Conservation (phyloP, 495 filamentous ascomycete species). For the Lindgomyces ingoldianus region DNA sequence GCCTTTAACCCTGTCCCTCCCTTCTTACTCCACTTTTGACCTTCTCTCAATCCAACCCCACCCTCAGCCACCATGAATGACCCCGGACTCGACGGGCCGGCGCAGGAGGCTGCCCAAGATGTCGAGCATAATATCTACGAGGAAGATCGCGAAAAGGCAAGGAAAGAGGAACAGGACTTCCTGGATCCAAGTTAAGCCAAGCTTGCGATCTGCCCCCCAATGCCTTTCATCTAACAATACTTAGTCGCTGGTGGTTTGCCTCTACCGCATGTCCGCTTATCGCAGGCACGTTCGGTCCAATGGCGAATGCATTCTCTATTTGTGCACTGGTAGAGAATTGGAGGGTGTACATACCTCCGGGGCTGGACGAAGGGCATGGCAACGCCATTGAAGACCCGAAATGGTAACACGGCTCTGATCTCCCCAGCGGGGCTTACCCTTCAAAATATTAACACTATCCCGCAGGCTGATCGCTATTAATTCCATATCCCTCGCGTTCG, state of each 20-base stretch:
- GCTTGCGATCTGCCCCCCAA: neutral
- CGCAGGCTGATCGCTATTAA: constrained; percentile 71
- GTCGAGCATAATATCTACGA: constrained; percentile 48
- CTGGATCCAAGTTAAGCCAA: constrained; percentile 55
- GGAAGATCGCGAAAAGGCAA: constrained; percentile 35
- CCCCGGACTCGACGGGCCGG: constrained; percentile 56
- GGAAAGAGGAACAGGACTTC: constrained; percentile 50
- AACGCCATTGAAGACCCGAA: constrained; percentile 62
- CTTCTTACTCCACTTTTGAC: neutral
- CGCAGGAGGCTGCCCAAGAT: constrained; percentile 52
- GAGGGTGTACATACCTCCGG: constrained; percentile 63
- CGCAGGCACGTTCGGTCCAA: constrained; percentile 81
- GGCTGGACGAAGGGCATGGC: constrained; percentile 52
- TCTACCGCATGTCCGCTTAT: constrained; percentile 78
- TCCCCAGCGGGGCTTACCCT: no score
- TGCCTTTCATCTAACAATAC: constrained; percentile 10
- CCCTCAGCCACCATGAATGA: constrained; percentile 57
- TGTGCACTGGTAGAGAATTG: constrained; percentile 73
- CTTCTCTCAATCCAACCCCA: neutral
- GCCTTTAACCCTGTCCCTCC: neutral
- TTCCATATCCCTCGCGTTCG: constrained; percentile 68
- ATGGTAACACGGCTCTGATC: constrained; percentile 56
- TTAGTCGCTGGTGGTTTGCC: constrained; percentile 82
- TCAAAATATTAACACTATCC: neutral
- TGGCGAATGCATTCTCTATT: constrained; percentile 79